Evolutionary conservation across 768 basidiomycete species (phyloP), one percentile per base, ranked within the genome.

Genomic region (Fibroporia radiculosa): DNA sequence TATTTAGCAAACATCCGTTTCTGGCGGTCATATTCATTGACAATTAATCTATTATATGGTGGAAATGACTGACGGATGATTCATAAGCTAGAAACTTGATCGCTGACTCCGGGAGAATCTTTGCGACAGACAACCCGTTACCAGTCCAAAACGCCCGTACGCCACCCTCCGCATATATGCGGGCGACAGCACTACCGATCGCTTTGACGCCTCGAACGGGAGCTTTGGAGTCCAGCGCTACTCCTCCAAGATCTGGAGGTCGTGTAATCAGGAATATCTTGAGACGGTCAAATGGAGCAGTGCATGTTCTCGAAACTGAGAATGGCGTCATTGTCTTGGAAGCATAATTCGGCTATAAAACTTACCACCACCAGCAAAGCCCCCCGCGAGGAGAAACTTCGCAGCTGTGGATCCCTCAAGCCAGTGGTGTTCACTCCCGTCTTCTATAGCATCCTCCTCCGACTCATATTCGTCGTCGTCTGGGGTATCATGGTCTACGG

Each of bases 11-110:
- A 93, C 42, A 91, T 73, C 11, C 87, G 85, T 86, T 98, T 99
- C 91, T 93, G 60, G 14, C 13, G 12, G 7, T 23, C 3, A 18
- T 3, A 41, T 22, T 47, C 16, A 16, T 10, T 6, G 40, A 28
- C 34, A 13, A 35, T 20, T 34, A 26, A 36, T 4, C 22, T 25
- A 27, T 24, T 1, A 23, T 46, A 24, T 24, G 48, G 49, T 33
- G 52, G 41, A 40, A 40, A 26, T 40, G 25, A 56, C 84, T 64
- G 55, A 93, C 91, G 44, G 91, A 82, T 46, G 89, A 84, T 65
- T 98, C 96, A 63, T 98, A 98, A 3, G 88, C 65, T 54, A 93
- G 82, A 70, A 99, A 98, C 66, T 98, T 98, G 74, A 98, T 96
- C 22, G 96, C 96, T 37, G 92, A 97, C 70, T 98, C 95, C 4